Percentiles rank a stretch among this genome's conserved stretches.
phyloP scores from a whole-genome alignment of 2,329 filamentous ascomycete genomes.

The Canariomyces notabilis region DNA sequence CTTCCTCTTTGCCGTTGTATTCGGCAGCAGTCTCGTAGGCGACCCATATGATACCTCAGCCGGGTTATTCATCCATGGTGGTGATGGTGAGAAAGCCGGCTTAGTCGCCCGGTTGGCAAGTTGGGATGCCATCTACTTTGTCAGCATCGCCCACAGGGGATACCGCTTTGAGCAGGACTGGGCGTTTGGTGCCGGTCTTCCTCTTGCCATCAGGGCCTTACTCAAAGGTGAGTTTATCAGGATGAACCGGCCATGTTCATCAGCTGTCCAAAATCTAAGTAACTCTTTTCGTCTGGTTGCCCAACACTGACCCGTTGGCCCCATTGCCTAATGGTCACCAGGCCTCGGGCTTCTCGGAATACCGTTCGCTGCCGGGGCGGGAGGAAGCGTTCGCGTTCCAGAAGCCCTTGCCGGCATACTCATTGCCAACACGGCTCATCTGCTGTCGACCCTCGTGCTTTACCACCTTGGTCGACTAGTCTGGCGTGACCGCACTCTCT shows the following conservation, averaged over 20 bases:
- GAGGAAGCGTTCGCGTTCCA: constrained; percentile 6
- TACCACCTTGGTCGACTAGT: constrained; percentile 60
- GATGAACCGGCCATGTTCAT: not conserved
- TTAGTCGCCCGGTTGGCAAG: constrained; percentile 57
- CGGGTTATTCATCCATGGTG: constrained; percentile 39
- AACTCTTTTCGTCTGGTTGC: not conserved
- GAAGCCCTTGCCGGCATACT: constrained; percentile 52
- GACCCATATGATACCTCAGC: constrained; percentile 77
- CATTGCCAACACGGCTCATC: constrained; percentile 70
- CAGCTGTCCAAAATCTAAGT: not conserved
- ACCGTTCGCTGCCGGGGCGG: not conserved
- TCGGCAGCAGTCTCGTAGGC: constrained; percentile 43
- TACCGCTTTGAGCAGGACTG: constrained; percentile 78
- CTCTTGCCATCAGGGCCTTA: constrained; percentile 37
- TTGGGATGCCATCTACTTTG: constrained; percentile 80
- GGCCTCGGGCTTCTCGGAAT: constrained; percentile 2
- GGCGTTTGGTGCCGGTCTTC: constrained; percentile 62
- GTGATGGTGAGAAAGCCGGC: constrained; percentile 26
- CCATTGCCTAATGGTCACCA: not conserved
- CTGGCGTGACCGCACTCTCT: constrained; percentile 46
- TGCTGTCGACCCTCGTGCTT: constrained; percentile 67
- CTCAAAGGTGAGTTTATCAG: constrained; percentile 28
- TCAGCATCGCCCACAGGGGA: constrained; percentile 56
- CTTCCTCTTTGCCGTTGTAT: constrained; percentile 58
- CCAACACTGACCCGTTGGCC: not conserved